Percentiles rank a stretch among this genome's conserved stretches.
phyloP scores from a whole-genome alignment of 345 rosid genomes.

The Aquilaria sinensis region DNA sequence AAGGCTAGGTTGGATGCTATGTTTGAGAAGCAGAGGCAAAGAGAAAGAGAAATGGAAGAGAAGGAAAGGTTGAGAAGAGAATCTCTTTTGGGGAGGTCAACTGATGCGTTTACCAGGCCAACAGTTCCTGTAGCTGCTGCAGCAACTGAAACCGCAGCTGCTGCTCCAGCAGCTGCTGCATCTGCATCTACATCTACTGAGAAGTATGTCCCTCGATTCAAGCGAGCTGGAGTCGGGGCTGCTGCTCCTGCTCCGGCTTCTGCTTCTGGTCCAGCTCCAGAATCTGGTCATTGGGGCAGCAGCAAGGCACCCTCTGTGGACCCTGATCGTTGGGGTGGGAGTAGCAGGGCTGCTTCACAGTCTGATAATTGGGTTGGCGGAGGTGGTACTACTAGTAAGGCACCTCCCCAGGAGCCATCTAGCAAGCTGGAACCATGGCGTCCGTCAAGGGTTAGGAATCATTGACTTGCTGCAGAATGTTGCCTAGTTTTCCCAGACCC shows the following conservation, averaged over 20 bases:
- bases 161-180: slow-evolving; percentile 26
- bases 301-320: slow-evolving; percentile 29
- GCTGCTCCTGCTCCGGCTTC: slow-evolving; percentile 26
- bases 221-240: slow-evolving; percentile 29
- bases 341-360: slow-evolving; percentile 5
- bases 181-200: slow-evolving; percentile 13
- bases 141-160: slow-evolving; percentile 15
- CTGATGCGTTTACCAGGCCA: slow-evolving; percentile 37
- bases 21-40: slow-evolving; percentile 88
- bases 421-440: slow-evolving; percentile 16
- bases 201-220: slow-evolving; percentile 58
- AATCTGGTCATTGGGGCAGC: slow-evolving; percentile 27
- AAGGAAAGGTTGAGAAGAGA: slow-evolving; percentile 60
- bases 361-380: neutral
- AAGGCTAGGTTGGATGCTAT: slow-evolving; percentile 86
- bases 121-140: slow-evolving; percentile 32
- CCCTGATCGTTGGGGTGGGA: slow-evolving; percentile 36
- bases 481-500: too few relatives aligned
- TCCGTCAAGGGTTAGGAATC: slow-evolving; percentile 7
- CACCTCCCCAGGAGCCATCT: neutral
- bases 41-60: slow-evolving; percentile 78
- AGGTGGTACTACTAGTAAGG: neutral
- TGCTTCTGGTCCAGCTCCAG: slow-evolving; percentile 19
- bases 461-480: too few relatives aligned
- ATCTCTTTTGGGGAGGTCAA: slow-evolving; percentile 37